phyloP scores from a whole-genome alignment of 345 rosid species.

The Pugionium cornutum region DNA sequence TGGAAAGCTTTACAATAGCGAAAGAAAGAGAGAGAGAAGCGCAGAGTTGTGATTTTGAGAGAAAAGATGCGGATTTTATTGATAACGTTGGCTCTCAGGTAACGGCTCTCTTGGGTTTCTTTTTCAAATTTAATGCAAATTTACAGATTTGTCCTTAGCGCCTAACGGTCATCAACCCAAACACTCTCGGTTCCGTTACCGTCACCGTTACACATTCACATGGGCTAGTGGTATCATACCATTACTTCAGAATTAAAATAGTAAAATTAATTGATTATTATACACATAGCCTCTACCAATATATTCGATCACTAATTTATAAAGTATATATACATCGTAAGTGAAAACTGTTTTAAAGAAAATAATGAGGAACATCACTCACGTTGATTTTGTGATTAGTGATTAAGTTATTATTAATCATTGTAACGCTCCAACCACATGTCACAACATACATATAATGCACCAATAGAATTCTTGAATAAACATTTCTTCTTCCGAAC shows the following conservation, averaged over 20 bases:
- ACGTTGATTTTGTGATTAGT: constrained; percentile 15
- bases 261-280: too few species aligned
- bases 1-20: constrained; percentile 20
- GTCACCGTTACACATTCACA: background rate
- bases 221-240: background rate
- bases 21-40: constrained; percentile 26
- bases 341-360: background rate
- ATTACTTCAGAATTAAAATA: too few species aligned
- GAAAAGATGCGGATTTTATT: constrained; percentile 8
- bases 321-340: background rate
- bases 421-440: constrained; percentile 22
- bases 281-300: too few species aligned
- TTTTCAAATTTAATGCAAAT: background rate
- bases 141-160: constrained; percentile 19
- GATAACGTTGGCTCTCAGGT: constrained; percentile 24
- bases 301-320: too few species aligned
- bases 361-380: constrained; percentile 12
- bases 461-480: background rate
- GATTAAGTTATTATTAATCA: background rate
- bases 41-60: constrained; percentile 11
- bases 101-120: constrained; percentile 35
- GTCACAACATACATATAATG: constrained; percentile 12
- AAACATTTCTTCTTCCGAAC: constrained; percentile 16
- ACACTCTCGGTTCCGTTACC: constrained; percentile 4
- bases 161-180: constrained; percentile 28